Percentiles rank a stretch among this genome's conserved stretches.
These are phyloP conservation scores for Tricholoma saponaceum DNA, from an alignment of 768 basidiomycete species.

Conservation along the genomic window DNA sequence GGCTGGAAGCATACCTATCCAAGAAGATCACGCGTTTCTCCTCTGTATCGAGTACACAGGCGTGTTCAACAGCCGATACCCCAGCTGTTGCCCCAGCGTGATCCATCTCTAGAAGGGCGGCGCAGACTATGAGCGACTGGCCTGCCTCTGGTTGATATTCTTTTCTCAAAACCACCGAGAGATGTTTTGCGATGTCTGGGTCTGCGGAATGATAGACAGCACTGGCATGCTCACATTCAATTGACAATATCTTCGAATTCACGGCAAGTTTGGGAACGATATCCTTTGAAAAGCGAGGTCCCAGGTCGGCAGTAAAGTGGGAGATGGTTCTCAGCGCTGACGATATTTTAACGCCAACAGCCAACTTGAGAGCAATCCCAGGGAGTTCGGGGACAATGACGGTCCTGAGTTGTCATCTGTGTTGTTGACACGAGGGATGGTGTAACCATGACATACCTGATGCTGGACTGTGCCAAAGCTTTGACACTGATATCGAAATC, in stretches of 20 bases:
- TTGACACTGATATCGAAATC: conserved; percentile 36
- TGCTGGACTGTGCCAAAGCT: conserved; percentile 49
- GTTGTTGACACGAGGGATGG: not conserved
- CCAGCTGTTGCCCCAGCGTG: conserved; percentile 37
- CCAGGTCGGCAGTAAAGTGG: conserved; percentile 54
- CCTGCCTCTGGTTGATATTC: conserved; percentile 34
- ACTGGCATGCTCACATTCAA: conserved; percentile 48
- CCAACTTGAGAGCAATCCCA: conserved; percentile 44
- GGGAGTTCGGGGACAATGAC: conserved; percentile 42
- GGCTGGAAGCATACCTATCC: conserved; percentile 32
- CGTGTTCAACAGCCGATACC: conserved; percentile 42
- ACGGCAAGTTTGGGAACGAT: conserved; percentile 46
- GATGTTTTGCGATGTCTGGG: conserved; percentile 48
- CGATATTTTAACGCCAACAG: conserved; percentile 55
- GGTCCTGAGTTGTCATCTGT: conserved; percentile 31
- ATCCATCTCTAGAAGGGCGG: conserved; percentile 51
- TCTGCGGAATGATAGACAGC: conserved; percentile 39
- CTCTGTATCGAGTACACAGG: conserved; percentile 41
- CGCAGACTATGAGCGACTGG: conserved; percentile 45
- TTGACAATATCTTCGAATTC: conserved; percentile 35
- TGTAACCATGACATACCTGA: conserved; percentile 33
- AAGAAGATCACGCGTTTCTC: conserved; percentile 44
- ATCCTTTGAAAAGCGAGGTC: conserved; percentile 49
- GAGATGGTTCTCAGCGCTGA: conserved; percentile 56
- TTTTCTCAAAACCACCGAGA: conserved; percentile 45